Conservation (phyloP, 306 rosid species). For the Mimosa pudica region DNA sequence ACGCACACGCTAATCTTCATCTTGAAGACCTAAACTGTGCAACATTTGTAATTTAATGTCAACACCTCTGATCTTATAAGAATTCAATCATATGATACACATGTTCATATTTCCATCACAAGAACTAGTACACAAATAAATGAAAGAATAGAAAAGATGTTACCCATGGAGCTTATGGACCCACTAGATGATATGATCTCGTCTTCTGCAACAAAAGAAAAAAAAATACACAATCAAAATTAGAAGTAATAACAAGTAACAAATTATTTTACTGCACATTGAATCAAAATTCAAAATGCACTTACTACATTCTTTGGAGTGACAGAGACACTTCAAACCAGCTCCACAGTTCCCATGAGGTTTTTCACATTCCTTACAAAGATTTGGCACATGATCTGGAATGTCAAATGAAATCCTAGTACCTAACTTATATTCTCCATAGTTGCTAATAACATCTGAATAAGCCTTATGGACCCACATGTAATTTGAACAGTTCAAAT, state of each 20-base stretch:
- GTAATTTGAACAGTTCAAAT: conserved; percentile 57
- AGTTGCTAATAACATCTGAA: conserved; percentile 27
- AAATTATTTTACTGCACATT: neutral
- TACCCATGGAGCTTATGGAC: conserved; percentile 33
- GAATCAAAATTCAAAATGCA: conserved; percentile 20
- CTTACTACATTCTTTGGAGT: conserved; percentile 77
- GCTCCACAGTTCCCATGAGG: conserved; percentile 69
- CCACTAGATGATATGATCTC: conserved; percentile 53
- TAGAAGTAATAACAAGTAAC: neutral
- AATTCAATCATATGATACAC: neutral
- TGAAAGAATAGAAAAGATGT: conserved; percentile 23
- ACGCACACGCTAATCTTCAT: too few species aligned
- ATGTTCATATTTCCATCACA: conserved; percentile 32
- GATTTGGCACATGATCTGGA: conserved; percentile 56
- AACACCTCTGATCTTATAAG: conserved; percentile 4
- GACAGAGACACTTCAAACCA: conserved; percentile 79
- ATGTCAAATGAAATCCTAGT: conserved; percentile 56
- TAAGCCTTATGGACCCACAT: conserved; percentile 39
- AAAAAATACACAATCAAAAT: conserved; percentile 9
- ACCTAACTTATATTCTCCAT: conserved; percentile 45
- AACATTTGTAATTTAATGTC: neutral
- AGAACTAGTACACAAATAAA: conserved; percentile 29
- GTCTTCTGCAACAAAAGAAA: conserved; percentile 53
- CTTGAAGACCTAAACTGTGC: neutral
- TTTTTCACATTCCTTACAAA: conserved; percentile 64